Conservation (phyloP, 176 grass and related monocot genomes). For the Musa acuminata region DNA sequence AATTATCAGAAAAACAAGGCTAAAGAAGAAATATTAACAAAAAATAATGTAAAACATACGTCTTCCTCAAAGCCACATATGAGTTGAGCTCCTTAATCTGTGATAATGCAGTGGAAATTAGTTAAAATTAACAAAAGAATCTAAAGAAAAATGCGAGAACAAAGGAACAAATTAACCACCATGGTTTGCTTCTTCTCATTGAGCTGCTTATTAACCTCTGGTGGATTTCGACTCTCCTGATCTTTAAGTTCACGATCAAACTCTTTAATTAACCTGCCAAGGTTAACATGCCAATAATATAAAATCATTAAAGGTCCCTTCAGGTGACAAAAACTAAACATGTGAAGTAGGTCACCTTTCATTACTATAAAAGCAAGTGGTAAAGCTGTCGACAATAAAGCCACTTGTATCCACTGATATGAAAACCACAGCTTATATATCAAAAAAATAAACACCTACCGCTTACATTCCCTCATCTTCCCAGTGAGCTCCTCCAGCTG, state of each 20-base stretch:
- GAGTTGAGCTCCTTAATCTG: conserved; percentile 99
- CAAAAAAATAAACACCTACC: conserved; percentile 25
- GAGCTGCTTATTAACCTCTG: conserved; percentile 80
- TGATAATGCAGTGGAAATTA: conserved; percentile 19
- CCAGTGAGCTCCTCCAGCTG: conserved; percentile 87
- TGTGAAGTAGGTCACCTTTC: too few species aligned
- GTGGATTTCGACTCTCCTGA: conserved; percentile 54
- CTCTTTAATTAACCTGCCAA: conserved; percentile 75
- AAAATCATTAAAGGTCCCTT: not conserved
- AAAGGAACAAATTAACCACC: conserved; percentile 31
- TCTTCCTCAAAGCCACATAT: conserved; percentile 88
- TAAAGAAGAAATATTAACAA: not conserved
- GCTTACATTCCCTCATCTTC: conserved; percentile 96
- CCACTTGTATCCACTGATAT: not conserved
- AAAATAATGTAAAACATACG: conserved; percentile 35
- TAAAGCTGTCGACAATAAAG: not conserved
- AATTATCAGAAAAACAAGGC: too few species aligned
- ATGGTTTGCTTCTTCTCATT: conserved; percentile 98
- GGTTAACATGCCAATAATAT: not conserved
- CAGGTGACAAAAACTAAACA: not conserved
- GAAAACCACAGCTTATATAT: too few species aligned
- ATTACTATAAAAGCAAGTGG: not conserved
- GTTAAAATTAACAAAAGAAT: not conserved
- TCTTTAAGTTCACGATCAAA: conserved; percentile 78
- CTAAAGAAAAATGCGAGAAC: not conserved